A percentile compares a stretch with the other conserved stretches of the same genome.
Conservation (phyloP, 1,284 basidiomycete genomes). For the Ustilago hordei region DNA sequence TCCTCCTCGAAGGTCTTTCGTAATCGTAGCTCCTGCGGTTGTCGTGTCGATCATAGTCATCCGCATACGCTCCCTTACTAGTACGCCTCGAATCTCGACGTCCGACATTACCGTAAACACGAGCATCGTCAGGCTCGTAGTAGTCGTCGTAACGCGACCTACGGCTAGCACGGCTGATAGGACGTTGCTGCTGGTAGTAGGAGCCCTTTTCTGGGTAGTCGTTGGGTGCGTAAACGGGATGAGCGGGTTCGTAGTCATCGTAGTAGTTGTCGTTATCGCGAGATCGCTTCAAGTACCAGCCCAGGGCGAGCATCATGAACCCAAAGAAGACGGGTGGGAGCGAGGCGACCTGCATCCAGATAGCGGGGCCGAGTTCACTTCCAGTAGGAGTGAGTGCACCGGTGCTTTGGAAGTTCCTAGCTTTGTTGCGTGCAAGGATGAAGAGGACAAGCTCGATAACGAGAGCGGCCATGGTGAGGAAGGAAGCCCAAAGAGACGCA, state of each 20-base stretch:
- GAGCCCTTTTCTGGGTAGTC: conserved; percentile 33
- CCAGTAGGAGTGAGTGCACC: conserved; percentile 13
- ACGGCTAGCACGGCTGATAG: conserved; percentile 41
- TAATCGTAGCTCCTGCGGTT: conserved; percentile 43
- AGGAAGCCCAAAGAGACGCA: conserved; percentile 50
- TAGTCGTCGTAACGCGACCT: conserved; percentile 51
- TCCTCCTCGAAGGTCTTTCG: conserved; percentile 32
- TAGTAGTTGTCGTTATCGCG: conserved; percentile 44
- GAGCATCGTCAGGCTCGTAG: conserved; percentile 46
- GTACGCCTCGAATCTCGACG: conserved; percentile 36
- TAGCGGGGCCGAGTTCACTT: conserved; percentile 49
- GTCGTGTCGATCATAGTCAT: conserved; percentile 33
- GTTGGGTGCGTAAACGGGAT: conserved; percentile 34
- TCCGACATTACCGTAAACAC: conserved; percentile 47
- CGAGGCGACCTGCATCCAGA: conserved; percentile 63
- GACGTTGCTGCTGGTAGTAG: conserved; percentile 35
- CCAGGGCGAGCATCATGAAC: conserved; percentile 50
- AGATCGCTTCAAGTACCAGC: conserved; percentile 51
- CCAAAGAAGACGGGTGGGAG: conserved; percentile 58
- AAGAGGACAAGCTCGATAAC: conserved; percentile 61
- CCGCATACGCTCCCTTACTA: conserved; percentile 11
- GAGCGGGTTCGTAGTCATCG: conserved; percentile 50
- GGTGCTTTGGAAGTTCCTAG: conserved; percentile 25
- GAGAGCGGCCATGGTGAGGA: conserved; percentile 52
- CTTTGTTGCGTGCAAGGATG: conserved; percentile 48